These are phyloP conservation scores for Dissophora globulifera DNA, from an alignment of 192 early-diverging fungal genomes.

Conservation along the genomic window DNA sequence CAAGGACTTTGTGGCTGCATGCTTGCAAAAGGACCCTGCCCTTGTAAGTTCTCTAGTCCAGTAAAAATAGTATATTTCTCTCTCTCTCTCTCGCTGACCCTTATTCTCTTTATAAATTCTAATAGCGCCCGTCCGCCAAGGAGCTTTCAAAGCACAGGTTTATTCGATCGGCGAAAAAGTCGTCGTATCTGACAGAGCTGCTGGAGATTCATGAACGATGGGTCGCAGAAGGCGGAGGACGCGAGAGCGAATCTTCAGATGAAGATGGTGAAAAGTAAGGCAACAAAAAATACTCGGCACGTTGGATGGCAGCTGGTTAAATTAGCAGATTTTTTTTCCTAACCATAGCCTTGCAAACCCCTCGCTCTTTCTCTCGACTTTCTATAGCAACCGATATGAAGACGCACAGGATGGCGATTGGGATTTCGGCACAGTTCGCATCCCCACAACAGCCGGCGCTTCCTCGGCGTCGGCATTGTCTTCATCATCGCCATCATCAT, in stretches of 20 bases:
- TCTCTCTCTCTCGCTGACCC: no score
- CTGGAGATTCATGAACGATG: constrained; percentile 87
- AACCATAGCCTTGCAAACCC: no score
- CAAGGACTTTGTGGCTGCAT: constrained; percentile 89
- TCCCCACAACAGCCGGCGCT: not conserved
- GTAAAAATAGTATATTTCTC: not conserved
- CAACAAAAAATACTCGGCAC: no score
- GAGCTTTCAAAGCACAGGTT: constrained; percentile 93
- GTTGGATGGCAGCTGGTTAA: no score
- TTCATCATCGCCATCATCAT: not conserved
- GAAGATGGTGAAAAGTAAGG: constrained; percentile 42
- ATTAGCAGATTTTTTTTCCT: no score
- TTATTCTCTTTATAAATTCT: not conserved
- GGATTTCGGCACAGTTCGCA: constrained; percentile 53
- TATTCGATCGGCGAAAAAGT: constrained; percentile 87
- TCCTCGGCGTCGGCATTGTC: no score
- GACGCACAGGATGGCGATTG: constrained; percentile 33
- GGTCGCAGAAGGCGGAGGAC: constrained; percentile 67
- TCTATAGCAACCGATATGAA: constrained; percentile 23
- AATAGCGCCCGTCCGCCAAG: constrained; percentile 86
- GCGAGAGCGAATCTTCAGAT: constrained; percentile 51
- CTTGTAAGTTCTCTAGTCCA: constrained; percentile 57
- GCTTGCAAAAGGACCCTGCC: constrained; percentile 88
- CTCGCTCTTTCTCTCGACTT: not conserved
- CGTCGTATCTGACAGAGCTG: constrained; percentile 88